phyloP scores from a whole-genome alignment of 192 early-diverging fungal species.

The Anaeromyces robustus region DNA sequence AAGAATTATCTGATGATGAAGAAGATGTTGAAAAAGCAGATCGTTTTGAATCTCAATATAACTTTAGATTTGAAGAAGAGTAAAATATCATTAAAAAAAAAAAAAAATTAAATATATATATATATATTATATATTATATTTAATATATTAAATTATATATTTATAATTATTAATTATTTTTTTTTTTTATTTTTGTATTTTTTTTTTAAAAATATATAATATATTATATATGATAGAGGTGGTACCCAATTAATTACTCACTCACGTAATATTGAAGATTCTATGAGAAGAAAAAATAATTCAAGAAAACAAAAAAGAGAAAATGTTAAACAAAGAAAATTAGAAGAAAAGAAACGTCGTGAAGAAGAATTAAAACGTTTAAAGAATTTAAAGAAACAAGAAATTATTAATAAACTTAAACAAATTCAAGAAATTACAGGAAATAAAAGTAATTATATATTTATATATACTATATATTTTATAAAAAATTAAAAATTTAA shows the following conservation, averaged over 20 bases:
- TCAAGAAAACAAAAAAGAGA: constrained; percentile 61
- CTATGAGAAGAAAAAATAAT: constrained; percentile 68
- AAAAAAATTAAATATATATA: background rate
- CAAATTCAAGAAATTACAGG: constrained; percentile 71
- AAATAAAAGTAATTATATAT: constrained; percentile 13
- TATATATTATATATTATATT: no score
- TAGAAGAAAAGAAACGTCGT: constrained; percentile 49
- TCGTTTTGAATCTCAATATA: constrained; percentile 78
- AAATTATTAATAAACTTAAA: constrained; percentile 61
- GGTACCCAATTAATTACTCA: constrained; percentile 53
- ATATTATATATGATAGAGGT: constrained; percentile 14
- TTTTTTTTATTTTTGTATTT: background rate
- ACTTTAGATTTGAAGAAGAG: constrained; percentile 87
- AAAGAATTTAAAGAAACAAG: constrained; percentile 82
- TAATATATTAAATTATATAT: no score
- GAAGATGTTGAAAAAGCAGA: constrained; percentile 64
- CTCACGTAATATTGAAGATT: constrained; percentile 65
- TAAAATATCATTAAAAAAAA: constrained; percentile 11
- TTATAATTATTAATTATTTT: background rate
- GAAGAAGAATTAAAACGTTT: constrained; percentile 76
- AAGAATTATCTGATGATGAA: constrained; percentile 47
- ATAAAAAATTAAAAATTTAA: background rate
- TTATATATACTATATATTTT: background rate
- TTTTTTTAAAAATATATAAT: background rate
- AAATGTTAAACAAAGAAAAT: constrained; percentile 52